These are phyloP conservation scores for Penicillium polonicum DNA, from an alignment of 2,329 filamentous ascomycete species.

Conservation along the genomic window DNA sequence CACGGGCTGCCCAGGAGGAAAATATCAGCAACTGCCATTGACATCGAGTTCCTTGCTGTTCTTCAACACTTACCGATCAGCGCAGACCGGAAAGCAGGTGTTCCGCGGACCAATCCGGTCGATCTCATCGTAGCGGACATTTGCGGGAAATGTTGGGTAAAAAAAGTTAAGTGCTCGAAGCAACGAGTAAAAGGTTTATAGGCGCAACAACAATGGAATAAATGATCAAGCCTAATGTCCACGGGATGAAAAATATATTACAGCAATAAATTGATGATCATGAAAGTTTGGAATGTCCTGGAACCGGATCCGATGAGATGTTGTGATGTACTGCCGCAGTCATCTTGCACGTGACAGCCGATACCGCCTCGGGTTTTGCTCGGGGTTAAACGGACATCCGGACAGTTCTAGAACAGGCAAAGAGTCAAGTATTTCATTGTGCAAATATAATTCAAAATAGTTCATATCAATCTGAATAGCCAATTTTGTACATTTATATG, in stretches of 20 bases:
- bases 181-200: conserved; percentile 20
- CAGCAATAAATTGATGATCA: conserved; percentile 3
- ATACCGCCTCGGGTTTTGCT: conserved; percentile 21
- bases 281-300: conserved; percentile 7
- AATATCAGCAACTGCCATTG: neutral
- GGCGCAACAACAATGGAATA: conserved; percentile 16
- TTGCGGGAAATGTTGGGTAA: conserved; percentile 30
- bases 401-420: neutral
- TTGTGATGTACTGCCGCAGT: conserved; percentile 17
- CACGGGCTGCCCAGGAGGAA: conserved; percentile 27
- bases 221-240: conserved; percentile 3
- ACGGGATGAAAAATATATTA: conserved; percentile 7
- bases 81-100: conserved; percentile 31
- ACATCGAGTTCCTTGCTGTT: neutral
- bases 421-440: neutral
- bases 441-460: neutral
- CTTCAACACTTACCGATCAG: conserved; percentile 27
- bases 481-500: neutral
- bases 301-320: conserved; percentile 13
- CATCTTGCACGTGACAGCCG: conserved; percentile 25
- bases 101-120: conserved; percentile 39
- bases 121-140: conserved; percentile 43
- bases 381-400: conserved; percentile 8
- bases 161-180: conserved; percentile 23
- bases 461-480: neutral